Conservation (phyloP, 306 rosid genomes). For the Urtica urens region DNA sequence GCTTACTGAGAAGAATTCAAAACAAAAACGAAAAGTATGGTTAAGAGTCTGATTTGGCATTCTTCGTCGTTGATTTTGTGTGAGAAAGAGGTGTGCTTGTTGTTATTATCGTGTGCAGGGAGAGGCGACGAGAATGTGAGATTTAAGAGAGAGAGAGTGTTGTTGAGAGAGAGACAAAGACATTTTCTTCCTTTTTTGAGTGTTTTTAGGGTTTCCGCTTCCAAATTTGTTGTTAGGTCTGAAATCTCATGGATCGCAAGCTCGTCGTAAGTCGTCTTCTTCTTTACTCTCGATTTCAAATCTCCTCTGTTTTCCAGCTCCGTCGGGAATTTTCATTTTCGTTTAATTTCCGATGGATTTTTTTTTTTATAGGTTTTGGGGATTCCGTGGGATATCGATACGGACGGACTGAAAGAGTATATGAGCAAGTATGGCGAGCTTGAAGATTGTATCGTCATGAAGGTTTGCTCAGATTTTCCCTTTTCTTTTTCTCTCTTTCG, state of each 20-base stretch:
- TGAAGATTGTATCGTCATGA: constrained; percentile 87
- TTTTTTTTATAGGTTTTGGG: constrained; percentile 46
- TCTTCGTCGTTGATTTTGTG: constrained; percentile 52
- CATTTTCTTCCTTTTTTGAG: constrained; percentile 16
- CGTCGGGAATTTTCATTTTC: constrained; percentile 4
- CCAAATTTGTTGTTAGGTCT: too few species aligned
- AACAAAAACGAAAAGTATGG: not conserved
- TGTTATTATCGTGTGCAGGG: constrained; percentile 88
- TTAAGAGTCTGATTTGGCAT: constrained; percentile 43
- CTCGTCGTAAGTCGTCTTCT: constrained; percentile 62
- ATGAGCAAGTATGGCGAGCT: constrained; percentile 76
- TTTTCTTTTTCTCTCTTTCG: not conserved
- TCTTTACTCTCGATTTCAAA: not conserved
- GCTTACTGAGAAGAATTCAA: constrained; percentile 11
- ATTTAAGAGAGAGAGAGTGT: constrained; percentile 45
- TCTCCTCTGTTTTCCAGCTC: not conserved
- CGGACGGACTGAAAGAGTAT: constrained; percentile 68
- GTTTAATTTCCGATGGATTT: not conserved
- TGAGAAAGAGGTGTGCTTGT: constrained; percentile 59
- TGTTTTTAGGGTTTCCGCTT: constrained; percentile 29
- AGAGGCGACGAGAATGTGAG: constrained; percentile 55
- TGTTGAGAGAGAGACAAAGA: constrained; percentile 20
- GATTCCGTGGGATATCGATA: constrained; percentile 75
- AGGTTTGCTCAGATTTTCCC: constrained; percentile 32
- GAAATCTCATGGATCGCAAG: constrained; percentile 62